phyloP scores from a whole-genome alignment of 192 early-diverging fungal species.

The Backusella tarrabulga region DNA sequence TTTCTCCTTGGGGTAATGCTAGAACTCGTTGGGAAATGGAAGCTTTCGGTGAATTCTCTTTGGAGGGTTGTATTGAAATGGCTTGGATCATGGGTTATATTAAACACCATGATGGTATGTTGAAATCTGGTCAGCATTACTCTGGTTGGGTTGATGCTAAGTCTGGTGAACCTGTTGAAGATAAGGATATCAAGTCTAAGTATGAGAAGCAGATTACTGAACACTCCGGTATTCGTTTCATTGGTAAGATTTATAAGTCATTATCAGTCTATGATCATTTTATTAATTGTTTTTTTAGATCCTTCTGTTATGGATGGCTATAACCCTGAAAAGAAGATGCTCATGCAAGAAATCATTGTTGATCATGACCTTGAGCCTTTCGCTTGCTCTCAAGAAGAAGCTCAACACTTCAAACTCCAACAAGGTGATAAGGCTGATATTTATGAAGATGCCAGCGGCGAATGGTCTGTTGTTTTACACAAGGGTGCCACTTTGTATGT shows the following conservation, averaged over 20 bases:
- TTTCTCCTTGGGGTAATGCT: constrained; percentile 87
- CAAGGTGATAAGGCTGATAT: constrained; percentile 80
- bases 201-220: constrained; percentile 88
- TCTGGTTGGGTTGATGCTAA: constrained; percentile 93
- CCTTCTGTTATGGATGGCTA: constrained; percentile 81
- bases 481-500: constrained; percentile 88
- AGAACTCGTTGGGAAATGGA: constrained; percentile 98
- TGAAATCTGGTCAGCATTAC: constrained; percentile 77
- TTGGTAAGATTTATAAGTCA: constrained; percentile 44
- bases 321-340: constrained; percentile 80
- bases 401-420: constrained; percentile 75
- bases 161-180: constrained; percentile 81
- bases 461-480: constrained; percentile 76
- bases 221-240: constrained; percentile 90
- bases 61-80: constrained; percentile 94
- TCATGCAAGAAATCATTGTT: constrained; percentile 89
- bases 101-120: constrained; percentile 80
- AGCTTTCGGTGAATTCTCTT: constrained; percentile 81
- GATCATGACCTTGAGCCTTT: constrained; percentile 86
- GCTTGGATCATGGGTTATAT: constrained; percentile 98
- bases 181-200: constrained; percentile 83
- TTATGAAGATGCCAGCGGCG: constrained; percentile 62
- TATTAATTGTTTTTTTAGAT: constrained; percentile 36
- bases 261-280: not conserved
- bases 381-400: constrained; percentile 85